Conservation (phyloP, 1,139 yeast species). For the Blastobotrys aristatus region DNA sequence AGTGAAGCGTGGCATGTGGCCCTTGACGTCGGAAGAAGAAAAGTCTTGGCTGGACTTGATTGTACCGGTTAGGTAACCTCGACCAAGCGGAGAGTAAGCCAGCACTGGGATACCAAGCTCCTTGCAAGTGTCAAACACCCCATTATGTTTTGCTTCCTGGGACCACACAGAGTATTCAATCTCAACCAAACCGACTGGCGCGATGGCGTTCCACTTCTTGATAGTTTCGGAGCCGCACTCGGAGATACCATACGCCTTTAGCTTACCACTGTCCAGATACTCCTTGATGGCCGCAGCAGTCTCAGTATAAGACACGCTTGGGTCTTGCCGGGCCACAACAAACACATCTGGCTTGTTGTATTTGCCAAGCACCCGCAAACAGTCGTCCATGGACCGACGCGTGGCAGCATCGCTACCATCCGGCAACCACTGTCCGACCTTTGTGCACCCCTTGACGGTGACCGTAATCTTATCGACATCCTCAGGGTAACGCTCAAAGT, state of each 20-base stretch:
- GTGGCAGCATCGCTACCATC: neutral
- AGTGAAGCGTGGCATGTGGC: conserved; percentile 49
- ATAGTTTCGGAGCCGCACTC: conserved; percentile 64
- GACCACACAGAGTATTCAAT: conserved; percentile 67
- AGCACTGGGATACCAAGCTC: conserved; percentile 59
- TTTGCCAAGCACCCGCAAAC: conserved; percentile 42
- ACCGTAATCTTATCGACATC: conserved; percentile 49
- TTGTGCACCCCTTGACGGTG: conserved; percentile 63
- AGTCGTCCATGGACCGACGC: conserved; percentile 40
- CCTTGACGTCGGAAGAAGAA: conserved; percentile 32
- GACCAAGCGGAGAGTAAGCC: conserved; percentile 77
- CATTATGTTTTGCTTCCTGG: conserved; percentile 54
- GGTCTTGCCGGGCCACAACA: conserved; percentile 67
- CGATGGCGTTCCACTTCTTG: conserved; percentile 45
- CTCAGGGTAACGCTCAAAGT: conserved; percentile 53
- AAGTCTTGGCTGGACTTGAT: conserved; percentile 45
- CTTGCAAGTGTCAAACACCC: conserved; percentile 50
- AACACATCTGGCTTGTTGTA: conserved; percentile 44
- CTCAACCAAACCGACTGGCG: conserved; percentile 64
- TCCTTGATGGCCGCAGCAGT: conserved; percentile 28
- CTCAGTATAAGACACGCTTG: conserved; percentile 36
- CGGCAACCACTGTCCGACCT: conserved; percentile 19
- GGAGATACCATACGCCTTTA: conserved; percentile 62
- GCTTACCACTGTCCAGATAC: conserved; percentile 32
- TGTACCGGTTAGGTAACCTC: conserved; percentile 69